Conservation (phyloP, 2,329 filamentous ascomycete species). For the Lecanicillium sp. region DNA sequence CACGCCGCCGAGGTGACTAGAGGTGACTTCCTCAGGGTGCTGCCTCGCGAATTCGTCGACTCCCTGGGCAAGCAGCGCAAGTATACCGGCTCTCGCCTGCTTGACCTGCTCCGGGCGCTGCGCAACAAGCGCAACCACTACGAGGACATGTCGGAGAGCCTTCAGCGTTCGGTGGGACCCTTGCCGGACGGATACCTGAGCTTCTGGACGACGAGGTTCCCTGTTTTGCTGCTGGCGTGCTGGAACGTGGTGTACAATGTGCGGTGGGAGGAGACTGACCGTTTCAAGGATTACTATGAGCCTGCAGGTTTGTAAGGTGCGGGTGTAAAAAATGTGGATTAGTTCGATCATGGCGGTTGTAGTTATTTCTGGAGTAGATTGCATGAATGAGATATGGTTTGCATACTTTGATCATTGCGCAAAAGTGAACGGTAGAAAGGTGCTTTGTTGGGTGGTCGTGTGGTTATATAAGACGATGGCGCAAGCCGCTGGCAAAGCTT, state of each 20-base stretch:
- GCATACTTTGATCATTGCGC: too few relatives aligned
- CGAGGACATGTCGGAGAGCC: constrained; percentile 81
- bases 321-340: too few relatives aligned
- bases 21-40: constrained; percentile 69
- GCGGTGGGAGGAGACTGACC: constrained; percentile 54
- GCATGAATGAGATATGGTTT: too few relatives aligned
- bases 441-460: too few relatives aligned
- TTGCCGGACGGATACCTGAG: constrained; percentile 74
- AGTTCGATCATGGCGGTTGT: too few relatives aligned
- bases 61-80: constrained; percentile 91
- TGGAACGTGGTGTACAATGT: constrained; percentile 68
- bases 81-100: constrained; percentile 75
- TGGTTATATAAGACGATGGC: too few relatives aligned
- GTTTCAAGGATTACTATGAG: constrained; percentile 67
- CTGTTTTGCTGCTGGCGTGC: constrained; percentile 69
- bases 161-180: constrained; percentile 64
- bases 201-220: constrained; percentile 80
- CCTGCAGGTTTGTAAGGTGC: constrained; percentile 29
- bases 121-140: constrained; percentile 98
- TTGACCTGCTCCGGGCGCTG: constrained; percentile 83
- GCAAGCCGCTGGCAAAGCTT: too few relatives aligned
- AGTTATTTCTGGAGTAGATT: too few relatives aligned
- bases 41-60: constrained; percentile 80
- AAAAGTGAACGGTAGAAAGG: too few relatives aligned
- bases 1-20: constrained; percentile 49